Base-by-base conservation (phyloP, 495 filamentous ascomycete genomes). In the Tuber microsphaerosporum region DNA sequence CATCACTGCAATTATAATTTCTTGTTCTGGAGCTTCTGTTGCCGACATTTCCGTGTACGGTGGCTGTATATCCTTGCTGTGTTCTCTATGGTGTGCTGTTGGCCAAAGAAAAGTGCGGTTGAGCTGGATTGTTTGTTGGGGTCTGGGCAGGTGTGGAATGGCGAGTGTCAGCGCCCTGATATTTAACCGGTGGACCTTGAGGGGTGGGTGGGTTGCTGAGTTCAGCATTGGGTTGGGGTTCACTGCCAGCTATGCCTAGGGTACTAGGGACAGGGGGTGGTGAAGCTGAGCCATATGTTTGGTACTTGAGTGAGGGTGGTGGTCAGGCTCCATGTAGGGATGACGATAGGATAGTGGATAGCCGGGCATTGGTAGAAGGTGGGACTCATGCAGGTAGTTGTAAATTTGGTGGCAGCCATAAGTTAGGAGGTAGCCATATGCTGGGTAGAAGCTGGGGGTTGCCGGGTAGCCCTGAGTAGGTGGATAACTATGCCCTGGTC, bases 1-100 rank as follows among this genome's bases (percentile, higher is more conserved):
- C 85, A 87, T 86, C 9, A 87, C 81, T 1, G 84, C 82, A 34
- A 86, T 86, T 71, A 80, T 56, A 10, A 56, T 56, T 56, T 56
- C 51, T 26, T 0, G 2, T n/a, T 4, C 22, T n/a, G 9, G 9
- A 9, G 2, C 9, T 9, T 2, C 51, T 2, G 2, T 37, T 37
- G 34, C 34, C 1, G 34, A 37, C 1, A 37, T 37, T 37, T 37
- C 34, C 2, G 34, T 37, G 34, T 37, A 1, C 34, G 34, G 34
- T 37, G 34, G 2, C 34, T 37, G 34, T 37, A 37, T 37, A 37
- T 37, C 34, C 34, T 37, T 37, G 2, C 34, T 37, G 2, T 1
- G 34, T 37, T 37, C 34, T 2, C n/a, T 2, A 37, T 2, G 34
- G 2, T 37, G 34, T 37, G 2, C 34, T 37, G 2, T 2, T 2